Conservation (phyloP, 176 grass and related monocot genomes). For the maize (Zea mays) region DNA sequence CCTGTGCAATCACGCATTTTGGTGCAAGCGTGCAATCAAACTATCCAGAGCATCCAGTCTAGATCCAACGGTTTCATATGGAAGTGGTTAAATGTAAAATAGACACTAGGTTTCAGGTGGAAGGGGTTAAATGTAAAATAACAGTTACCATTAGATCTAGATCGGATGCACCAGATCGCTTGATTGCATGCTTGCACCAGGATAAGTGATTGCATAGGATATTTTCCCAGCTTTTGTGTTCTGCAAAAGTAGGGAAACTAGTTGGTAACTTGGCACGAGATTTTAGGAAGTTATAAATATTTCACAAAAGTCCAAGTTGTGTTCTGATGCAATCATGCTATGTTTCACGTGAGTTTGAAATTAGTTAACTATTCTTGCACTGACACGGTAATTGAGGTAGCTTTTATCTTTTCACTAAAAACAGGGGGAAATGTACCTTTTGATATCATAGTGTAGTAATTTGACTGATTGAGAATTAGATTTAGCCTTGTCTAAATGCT, state of each 20-base stretch:
- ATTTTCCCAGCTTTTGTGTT: conserved; percentile 9
- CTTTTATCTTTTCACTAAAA: neutral
- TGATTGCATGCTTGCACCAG: no score
- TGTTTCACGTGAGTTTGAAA: neutral
- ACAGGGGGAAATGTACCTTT: neutral
- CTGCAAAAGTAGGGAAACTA: neutral
- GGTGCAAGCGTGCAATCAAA: no score
- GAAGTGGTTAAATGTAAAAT: no score
- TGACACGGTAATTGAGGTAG: neutral
- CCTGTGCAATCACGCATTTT: no score
- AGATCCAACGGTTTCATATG: no score
- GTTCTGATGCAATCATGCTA: neutral
- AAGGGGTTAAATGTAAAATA: no score
- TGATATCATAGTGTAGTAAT: neutral
- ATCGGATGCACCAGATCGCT: no score
- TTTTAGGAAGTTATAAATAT: neutral
- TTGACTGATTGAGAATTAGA: neutral
- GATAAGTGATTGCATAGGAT: no score
- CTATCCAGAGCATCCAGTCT: no score
- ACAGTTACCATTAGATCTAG: no score
- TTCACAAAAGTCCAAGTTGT: neutral
- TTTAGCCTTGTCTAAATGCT: conserved; percentile 23
- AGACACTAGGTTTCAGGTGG: no score
- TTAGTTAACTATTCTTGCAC: neutral
- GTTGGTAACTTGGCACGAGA: neutral